These are phyloP conservation scores for Lentinula lateritia DNA, from an alignment of 768 basidiomycete genomes.

Conservation along the genomic window DNA sequence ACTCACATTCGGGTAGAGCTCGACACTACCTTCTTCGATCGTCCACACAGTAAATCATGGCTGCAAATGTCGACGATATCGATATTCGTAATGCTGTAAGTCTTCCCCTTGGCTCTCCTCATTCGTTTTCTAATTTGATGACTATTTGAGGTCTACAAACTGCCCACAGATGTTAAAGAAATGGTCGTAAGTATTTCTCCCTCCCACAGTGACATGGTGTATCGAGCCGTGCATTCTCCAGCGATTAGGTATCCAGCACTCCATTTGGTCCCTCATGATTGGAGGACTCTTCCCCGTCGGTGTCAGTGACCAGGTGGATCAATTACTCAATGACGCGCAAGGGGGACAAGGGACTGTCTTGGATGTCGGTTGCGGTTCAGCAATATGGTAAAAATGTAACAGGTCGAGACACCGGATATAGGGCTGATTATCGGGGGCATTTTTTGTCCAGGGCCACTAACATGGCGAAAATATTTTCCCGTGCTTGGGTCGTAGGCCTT, in stretches of 20 bases:
- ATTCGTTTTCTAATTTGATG: background rate
- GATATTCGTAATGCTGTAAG: slow-evolving; percentile 2
- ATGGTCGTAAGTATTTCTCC: background rate
- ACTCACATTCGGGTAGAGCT: background rate
- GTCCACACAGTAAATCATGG: background rate
- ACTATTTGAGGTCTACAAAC: slow-evolving; percentile 1
- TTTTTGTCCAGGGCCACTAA: slow-evolving; percentile 16
- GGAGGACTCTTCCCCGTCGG: slow-evolving; percentile 20
- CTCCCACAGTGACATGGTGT: background rate
- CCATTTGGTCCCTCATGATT: slow-evolving; percentile 19
- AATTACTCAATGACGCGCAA: slow-evolving; percentile 7
- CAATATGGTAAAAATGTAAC: slow-evolving; percentile 18
- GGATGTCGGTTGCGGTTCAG: slow-evolving; percentile 24
- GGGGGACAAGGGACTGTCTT: slow-evolving; percentile 12
- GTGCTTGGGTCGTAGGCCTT: slow-evolving; percentile 18
- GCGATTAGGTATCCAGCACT: slow-evolving; percentile 20
- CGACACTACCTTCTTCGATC: background rate
- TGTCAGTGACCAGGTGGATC: slow-evolving; percentile 10
- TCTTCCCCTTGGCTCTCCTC: background rate
- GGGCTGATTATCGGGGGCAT: background rate
- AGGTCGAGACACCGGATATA: no score
- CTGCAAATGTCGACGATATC: background rate
- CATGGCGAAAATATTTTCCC: slow-evolving; percentile 19
- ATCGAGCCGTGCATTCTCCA: background rate
- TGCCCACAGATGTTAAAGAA: slow-evolving; percentile 5